phyloP scores from a whole-genome alignment of 305 asterid species.

The Andrographis paniculata region DNA sequence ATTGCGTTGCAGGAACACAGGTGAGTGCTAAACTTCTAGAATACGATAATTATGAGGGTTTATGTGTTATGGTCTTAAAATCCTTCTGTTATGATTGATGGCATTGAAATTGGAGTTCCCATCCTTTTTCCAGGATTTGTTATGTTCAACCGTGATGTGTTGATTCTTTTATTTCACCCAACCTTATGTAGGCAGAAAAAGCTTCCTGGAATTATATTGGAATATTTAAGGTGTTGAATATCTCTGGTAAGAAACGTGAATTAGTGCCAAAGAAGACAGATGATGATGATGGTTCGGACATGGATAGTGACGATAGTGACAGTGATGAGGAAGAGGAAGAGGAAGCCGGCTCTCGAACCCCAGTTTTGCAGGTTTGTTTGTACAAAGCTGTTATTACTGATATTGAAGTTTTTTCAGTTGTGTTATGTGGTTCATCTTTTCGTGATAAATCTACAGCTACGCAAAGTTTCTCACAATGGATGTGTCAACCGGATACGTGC shows the following conservation, averaged over 20 bases:
- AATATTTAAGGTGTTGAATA: conserved; percentile 55
- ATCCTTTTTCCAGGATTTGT: neutral
- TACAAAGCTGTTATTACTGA: neutral
- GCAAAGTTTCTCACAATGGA: conserved; percentile 49
- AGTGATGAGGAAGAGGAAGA: conserved; percentile 69
- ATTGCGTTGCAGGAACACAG: conserved; percentile 85
- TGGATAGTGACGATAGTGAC: conserved; percentile 73
- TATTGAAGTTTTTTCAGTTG: neutral
- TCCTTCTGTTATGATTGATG: neutral
- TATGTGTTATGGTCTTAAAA: neutral
- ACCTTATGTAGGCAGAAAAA: conserved; percentile 62
- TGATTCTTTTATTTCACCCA: no score
- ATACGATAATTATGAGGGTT: neutral
- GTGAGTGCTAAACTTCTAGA: conserved; percentile 24
- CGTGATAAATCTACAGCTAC: conserved; percentile 29
- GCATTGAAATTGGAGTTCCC: neutral
- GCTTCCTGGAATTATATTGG: conserved; percentile 66
- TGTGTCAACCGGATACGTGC: conserved; percentile 53
- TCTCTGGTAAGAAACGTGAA: conserved; percentile 80
- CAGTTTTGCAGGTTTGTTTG: conserved; percentile 44
- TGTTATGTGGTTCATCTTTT: conserved; percentile 16
- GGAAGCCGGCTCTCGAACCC: conserved; percentile 44
- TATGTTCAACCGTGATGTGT: no score
- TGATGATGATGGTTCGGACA: conserved; percentile 44
- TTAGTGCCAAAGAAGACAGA: conserved; percentile 46